Percentiles rank a stretch among this genome's conserved stretches.
Conservation (phyloP, 768 basidiomycete species). For the Russula vinacea region DNA sequence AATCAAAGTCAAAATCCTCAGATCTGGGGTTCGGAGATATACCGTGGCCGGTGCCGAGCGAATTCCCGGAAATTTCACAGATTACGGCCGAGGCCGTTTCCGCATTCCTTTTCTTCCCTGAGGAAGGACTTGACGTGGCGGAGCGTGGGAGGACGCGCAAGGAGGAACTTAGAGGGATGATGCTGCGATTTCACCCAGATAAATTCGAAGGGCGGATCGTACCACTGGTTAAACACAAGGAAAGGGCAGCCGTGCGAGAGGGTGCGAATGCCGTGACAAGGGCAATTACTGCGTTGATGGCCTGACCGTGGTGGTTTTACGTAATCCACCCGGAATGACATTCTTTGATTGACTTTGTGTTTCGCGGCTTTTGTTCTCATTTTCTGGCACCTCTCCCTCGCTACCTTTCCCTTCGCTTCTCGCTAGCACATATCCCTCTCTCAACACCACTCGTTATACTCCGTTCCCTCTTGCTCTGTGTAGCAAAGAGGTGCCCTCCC, state of each 20-base stretch:
- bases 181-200: conserved; percentile 70
- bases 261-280: conserved; percentile 63
- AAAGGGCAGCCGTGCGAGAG: conserved; percentile 52
- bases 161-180: conserved; percentile 54
- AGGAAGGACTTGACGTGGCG: conserved; percentile 40
- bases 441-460: background rate
- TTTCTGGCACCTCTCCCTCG: background rate
- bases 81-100: conserved; percentile 44
- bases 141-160: conserved; percentile 40
- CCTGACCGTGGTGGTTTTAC: background rate
- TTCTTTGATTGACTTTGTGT: background rate
- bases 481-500: conserved; percentile 4
- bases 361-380: background rate
- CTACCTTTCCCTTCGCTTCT: background rate
- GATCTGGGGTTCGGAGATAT: conserved; percentile 49
- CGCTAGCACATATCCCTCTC: background rate
- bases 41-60: conserved; percentile 55
- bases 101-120: conserved; percentile 48
- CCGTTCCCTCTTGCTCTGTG: background rate
- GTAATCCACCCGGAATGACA: background rate
- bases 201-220: conserved; percentile 71
- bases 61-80: conserved; percentile 33
- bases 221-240: conserved; percentile 45
- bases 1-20: conserved; percentile 32
- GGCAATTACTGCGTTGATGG: conserved; percentile 54